phyloP scores from a whole-genome alignment of 2,329 filamentous ascomycete species.

The Capronia americana region DNA sequence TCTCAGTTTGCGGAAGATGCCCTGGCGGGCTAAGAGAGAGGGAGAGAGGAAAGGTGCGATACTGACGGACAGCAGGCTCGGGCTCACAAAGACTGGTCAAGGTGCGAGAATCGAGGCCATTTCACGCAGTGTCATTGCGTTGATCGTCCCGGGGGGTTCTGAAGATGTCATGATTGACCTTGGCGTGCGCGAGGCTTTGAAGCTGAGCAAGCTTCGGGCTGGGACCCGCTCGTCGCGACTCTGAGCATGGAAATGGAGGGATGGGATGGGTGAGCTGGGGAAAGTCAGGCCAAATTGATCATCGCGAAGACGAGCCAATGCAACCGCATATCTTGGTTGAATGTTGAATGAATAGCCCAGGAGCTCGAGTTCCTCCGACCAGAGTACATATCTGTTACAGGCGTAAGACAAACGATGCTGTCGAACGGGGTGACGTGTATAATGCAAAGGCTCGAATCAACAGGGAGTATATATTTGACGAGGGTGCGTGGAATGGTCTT shows the following conservation, averaged over 20 bases:
- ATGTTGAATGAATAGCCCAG: too few relatives aligned
- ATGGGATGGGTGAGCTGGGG: not conserved
- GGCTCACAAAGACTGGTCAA: not conserved
- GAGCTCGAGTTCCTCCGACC: too few relatives aligned
- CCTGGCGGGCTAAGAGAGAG: not conserved
- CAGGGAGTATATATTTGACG: too few relatives aligned
- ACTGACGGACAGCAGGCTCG: not conserved
- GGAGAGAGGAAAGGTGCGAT: not conserved
- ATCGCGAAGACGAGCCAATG: too few relatives aligned
- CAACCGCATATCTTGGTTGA: too few relatives aligned
- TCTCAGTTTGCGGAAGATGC: too few relatives aligned
- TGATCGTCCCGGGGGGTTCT: slow-evolving; percentile 69
- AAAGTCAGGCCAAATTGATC: not conserved
- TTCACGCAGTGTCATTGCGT: slow-evolving; percentile 66
- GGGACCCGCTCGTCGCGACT: not conserved
- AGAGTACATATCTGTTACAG: too few relatives aligned
- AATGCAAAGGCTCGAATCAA: too few relatives aligned
- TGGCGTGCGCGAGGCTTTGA: slow-evolving; percentile 71
- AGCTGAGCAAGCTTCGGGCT: slow-evolving; percentile 45
- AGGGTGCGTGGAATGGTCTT: too few relatives aligned
- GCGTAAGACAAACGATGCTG: too few relatives aligned
- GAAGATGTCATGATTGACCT: slow-evolving; percentile 76
- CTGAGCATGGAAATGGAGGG: not conserved
- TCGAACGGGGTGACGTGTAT: too few relatives aligned
- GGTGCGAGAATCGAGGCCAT: slow-evolving; percentile 43